Percentiles rank a stretch among this genome's conserved stretches.
phyloP scores from a whole-genome alignment of 75 land plant genomes.

The Chamaecyparis obtusa region DNA sequence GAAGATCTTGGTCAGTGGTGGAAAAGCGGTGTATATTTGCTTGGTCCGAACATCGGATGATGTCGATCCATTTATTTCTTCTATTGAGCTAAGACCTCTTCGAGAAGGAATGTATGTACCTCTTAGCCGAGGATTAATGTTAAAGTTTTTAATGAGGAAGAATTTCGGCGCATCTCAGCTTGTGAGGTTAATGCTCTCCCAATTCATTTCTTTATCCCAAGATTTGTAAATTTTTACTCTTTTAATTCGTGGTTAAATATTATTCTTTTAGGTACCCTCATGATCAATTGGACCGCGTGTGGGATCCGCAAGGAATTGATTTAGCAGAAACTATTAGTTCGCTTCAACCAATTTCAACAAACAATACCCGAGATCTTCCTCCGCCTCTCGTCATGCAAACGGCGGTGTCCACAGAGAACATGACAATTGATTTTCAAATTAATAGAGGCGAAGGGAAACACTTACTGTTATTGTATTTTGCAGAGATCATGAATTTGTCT shows the following conservation, averaged over 20 bases:
- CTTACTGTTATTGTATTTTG: neutral
- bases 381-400: neutral
- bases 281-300: neutral
- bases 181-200: neutral
- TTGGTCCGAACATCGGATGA: neutral
- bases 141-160: neutral
- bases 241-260: neutral
- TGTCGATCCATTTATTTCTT: neutral
- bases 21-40: neutral
- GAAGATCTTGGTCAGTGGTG: neutral
- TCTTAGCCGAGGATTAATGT: neutral
- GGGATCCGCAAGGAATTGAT: neutral
- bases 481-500: neutral
- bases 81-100: neutral
- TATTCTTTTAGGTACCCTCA: neutral
- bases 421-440: neutral
- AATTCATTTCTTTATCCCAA: too few relatives aligned
- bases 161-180: neutral
- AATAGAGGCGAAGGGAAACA: fast-evolving
- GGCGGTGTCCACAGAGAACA: neutral
- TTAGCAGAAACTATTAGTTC: neutral
- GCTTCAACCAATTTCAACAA: neutral
- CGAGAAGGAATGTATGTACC: neutral
- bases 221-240: neutral
- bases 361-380: neutral